phyloP scores from a whole-genome alignment of 2,329 filamentous ascomycete species.

The Epichloe gansuensis region DNA sequence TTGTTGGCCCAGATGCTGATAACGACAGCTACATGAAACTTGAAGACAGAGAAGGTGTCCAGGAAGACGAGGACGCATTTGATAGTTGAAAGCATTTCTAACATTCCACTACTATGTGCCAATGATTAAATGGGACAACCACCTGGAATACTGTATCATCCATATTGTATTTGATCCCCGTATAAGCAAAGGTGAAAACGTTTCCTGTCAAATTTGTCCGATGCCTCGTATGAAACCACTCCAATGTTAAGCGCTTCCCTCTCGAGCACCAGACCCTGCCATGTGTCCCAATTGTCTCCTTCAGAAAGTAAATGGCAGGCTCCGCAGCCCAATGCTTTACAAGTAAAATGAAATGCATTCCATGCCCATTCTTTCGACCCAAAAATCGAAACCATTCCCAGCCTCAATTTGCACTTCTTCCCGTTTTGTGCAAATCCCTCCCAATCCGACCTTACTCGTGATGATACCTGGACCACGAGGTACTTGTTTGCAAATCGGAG shows the following conservation, averaged over 20 bases:
- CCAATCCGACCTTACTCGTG: not conserved
- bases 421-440: not conserved
- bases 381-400: too few species aligned
- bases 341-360: not conserved
- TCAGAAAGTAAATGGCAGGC: not conserved
- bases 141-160: not conserved
- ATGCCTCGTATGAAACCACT: too few species aligned
- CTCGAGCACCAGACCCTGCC: not conserved
- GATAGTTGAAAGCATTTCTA: slow-evolving; percentile 18
- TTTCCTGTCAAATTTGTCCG: too few species aligned
- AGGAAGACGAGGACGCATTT: slow-evolving; percentile 44
- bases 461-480: not conserved
- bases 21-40: slow-evolving; percentile 60
- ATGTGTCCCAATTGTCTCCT: not conserved
- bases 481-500: too few species aligned
- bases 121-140: not conserved
- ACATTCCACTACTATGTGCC: not conserved
- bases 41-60: slow-evolving; percentile 53
- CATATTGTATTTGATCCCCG: too few species aligned
- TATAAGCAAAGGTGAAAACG: too few species aligned
- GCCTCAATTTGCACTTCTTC: not conserved
- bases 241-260: too few species aligned
- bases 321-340: not conserved
- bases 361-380: not conserved
- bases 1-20: slow-evolving; percentile 36